phyloP scores from a whole-genome alignment of 257 asterid species.

The Datura wrightii region DNA sequence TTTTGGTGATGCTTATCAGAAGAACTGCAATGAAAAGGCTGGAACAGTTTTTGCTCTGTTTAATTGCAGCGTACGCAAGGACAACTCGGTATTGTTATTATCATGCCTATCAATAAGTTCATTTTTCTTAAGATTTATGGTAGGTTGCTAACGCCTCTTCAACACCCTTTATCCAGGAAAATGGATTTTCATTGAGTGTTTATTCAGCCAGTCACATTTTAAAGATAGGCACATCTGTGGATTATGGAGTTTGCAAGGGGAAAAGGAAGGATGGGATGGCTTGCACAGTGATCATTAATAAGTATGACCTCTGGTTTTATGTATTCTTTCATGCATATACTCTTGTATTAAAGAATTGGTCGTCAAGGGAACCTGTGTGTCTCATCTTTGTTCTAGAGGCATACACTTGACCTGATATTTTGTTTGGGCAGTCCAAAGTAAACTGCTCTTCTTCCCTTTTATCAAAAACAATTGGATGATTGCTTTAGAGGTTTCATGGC shows the following conservation, averaged over 20 bases:
- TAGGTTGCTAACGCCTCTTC: constrained; percentile 9
- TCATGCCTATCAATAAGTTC: constrained; percentile 19
- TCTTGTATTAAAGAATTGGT: neutral
- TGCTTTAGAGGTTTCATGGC: neutral
- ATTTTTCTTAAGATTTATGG: neutral
- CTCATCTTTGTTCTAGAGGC: constrained; percentile 17
- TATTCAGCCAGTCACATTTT: constrained; percentile 73
- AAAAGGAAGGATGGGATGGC: constrained; percentile 72
- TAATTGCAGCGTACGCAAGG: constrained; percentile 77
- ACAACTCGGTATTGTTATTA: constrained; percentile 60
- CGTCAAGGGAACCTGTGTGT: neutral
- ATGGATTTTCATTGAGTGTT: constrained; percentile 77
- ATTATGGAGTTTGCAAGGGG: constrained; percentile 81
- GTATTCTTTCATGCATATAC: neutral
- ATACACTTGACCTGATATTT: neutral
- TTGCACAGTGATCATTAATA: constrained; percentile 68
- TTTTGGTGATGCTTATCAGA: constrained; percentile 93
- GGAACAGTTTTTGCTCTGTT: constrained; percentile 78
- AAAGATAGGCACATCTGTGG: constrained; percentile 79
- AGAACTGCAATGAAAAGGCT: constrained; percentile 60
- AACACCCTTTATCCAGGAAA: constrained; percentile 57
- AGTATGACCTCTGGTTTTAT: constrained; percentile 50
- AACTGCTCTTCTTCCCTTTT: neutral
- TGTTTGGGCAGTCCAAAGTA: neutral
- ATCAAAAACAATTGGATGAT: neutral